Evolutionary conservation across 2,329 filamentous ascomycete species (phyloP), one percentile per base, ranked within the genome.

Genomic region (Pestalotiopsis sp.): DNA sequence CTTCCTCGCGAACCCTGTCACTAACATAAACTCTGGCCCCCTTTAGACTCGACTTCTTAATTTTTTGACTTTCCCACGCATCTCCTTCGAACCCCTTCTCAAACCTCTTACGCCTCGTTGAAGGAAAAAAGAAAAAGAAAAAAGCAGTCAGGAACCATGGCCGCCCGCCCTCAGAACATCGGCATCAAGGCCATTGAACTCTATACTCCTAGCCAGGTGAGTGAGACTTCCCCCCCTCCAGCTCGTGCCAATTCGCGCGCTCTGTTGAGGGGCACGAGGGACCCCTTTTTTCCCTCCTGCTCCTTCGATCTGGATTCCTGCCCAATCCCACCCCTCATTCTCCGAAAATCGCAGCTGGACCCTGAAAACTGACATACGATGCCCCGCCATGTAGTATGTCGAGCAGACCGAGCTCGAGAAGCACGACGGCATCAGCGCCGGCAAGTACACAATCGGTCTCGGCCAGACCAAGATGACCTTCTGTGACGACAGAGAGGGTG

Each of bases 151-250:
- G 65, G 25, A 66, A 84, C 71, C 69, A 95, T 94, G 92, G 88
- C 92, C 79, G 81, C 90, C 75, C 91, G 92, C 83, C 92, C 93
- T 73, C 90, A 94, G 82, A 95, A 95, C 84, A 91, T 96, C 82
- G 93, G 93, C 88, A 94, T 96, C 81, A 95, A 96, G 86, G 93
- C 92, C 91, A 93, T 96, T 82, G 93, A 96, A 81, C 89, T 96
- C 79, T 96, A 96, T 83, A 93, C 94, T 79, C 93, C 93, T 73
- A 92, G 87, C 81, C 93, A 95, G 90, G 93, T 64, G 20, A 49
- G 61, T 95, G 83, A 20, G 83, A 49, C 20, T 55, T 39, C 20
- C 70, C 11, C 67, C 68, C 13, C 45, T 7, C 57, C 14, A 39
- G 17, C 45, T 60, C 38, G n/a, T 20, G 45, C 38, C 55, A 55